Conservation (phyloP, 352 stramenopile genomes). For the Phytopythium aichiense region DNA sequence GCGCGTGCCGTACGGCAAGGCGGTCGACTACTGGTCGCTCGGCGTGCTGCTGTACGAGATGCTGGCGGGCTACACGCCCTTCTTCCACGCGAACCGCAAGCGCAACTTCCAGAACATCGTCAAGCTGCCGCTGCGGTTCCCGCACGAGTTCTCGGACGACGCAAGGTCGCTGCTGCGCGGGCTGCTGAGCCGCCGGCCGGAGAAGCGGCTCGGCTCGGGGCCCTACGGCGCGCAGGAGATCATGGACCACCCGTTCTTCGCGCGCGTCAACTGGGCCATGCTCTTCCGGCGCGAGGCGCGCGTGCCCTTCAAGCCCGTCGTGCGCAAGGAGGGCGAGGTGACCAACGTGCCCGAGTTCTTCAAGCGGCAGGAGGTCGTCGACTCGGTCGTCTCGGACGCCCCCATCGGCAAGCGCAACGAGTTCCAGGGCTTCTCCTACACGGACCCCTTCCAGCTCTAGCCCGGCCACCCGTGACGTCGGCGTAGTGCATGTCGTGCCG, state of each 20-base stretch:
- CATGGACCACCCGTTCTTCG: slow-evolving; percentile 85
- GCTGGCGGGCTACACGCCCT: slow-evolving; percentile 74
- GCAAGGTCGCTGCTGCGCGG: slow-evolving; percentile 69
- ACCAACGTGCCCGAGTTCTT: slow-evolving; percentile 82
- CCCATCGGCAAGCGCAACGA: slow-evolving; percentile 64
- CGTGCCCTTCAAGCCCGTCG: slow-evolving; percentile 61
- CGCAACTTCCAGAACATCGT: slow-evolving; percentile 89
- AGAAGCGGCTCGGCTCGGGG: slow-evolving; percentile 69
- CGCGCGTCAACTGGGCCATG: slow-evolving; percentile 66
- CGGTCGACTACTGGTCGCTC: slow-evolving; percentile 88
- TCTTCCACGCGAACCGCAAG: slow-evolving; percentile 74
- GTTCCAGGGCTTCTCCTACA: slow-evolving; percentile 79
- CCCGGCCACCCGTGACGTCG: not conserved
- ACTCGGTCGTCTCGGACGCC: slow-evolving; percentile 57
- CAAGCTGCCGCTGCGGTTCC: slow-evolving; percentile 65
- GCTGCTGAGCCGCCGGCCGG: slow-evolving; percentile 69
- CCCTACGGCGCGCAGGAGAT: slow-evolving; percentile 69
- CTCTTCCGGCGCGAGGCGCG: slow-evolving; percentile 71
- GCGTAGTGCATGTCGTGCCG: not conserved
- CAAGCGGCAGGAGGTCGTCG: slow-evolving; percentile 69
- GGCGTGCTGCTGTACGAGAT: slow-evolving; percentile 86
- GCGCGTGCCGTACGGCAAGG: slow-evolving; percentile 63
- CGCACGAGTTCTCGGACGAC: slow-evolving; percentile 72
- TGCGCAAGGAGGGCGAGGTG: slow-evolving; percentile 67
- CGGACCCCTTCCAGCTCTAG: slow-evolving; percentile 60